Percentiles rank a stretch among this genome's conserved stretches.
These are phyloP conservation scores for Prunus mira DNA, from an alignment of 306 rosid genomes.

Conservation along the genomic window DNA sequence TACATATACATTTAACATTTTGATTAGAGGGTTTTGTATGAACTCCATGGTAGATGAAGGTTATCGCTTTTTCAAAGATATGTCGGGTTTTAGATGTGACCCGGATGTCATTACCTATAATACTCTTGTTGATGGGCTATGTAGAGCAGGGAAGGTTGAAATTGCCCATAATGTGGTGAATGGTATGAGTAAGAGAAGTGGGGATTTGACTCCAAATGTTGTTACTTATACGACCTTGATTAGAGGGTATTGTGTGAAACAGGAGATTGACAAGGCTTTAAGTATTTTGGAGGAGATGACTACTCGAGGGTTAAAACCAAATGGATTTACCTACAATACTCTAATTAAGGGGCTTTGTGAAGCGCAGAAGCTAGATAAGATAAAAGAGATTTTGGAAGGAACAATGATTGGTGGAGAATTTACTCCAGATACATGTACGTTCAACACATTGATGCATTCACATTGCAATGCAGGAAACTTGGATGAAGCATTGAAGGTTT, in stretches of 20 bases:
- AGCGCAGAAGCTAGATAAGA: constrained; percentile 48
- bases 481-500: constrained; percentile 63
- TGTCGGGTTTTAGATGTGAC: constrained; percentile 45
- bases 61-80: constrained; percentile 55
- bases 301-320: constrained; percentile 53
- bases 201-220: constrained; percentile 63
- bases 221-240: constrained; percentile 81
- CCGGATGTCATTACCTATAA: constrained; percentile 77
- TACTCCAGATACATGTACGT: constrained; percentile 68
- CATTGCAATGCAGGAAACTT: constrained; percentile 61
- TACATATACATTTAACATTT: constrained; percentile 52
- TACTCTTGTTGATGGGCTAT: constrained; percentile 83
- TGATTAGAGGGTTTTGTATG: constrained; percentile 85
- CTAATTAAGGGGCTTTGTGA: constrained; percentile 76
- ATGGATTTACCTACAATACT: constrained; percentile 63
- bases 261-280: constrained; percentile 62
- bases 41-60: constrained; percentile 73
- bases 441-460: constrained; percentile 62
- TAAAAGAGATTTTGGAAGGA: constrained; percentile 52
- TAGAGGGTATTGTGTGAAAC: constrained; percentile 69
- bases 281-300: constrained; percentile 68
- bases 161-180: constrained; percentile 62
- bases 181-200: constrained; percentile 62
- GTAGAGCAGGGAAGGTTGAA: constrained; percentile 65
- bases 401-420: constrained; percentile 36